Evolutionary conservation across 148 eudicot species (phyloP).

Genomic region (Rhododendron kiyosumense): DNA sequence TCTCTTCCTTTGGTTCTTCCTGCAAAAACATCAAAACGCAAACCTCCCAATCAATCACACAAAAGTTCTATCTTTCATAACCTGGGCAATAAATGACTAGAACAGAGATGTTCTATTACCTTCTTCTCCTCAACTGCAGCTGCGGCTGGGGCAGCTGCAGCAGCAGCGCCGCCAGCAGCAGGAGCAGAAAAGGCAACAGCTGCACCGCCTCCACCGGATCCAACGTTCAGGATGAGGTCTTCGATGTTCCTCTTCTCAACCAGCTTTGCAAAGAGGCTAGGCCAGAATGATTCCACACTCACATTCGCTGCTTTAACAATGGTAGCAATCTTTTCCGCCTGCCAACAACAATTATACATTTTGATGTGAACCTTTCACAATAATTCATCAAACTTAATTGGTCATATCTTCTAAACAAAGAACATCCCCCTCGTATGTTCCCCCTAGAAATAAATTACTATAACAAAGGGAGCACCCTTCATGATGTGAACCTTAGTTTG

Average conservation of each 20-base stretch:
- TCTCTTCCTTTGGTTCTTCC: constrained; percentile 28
- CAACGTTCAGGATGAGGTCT: constrained; percentile 7
- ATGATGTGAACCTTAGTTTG: background rate
- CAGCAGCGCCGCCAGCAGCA: background rate
- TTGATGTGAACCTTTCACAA: background rate
- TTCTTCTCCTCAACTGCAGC: constrained; percentile 12
- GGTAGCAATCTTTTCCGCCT: constrained; percentile 13
- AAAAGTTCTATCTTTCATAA: background rate
- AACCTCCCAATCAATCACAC: background rate
- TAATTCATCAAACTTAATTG: background rate
- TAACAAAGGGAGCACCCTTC: background rate
- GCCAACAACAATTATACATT: background rate
- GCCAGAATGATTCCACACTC: constrained; percentile 12
- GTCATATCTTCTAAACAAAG: background rate
- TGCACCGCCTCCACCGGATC: background rate
- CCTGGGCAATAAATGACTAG: background rate
- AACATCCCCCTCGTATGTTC: background rate
- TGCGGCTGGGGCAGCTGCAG: background rate
- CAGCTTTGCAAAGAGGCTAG: constrained; percentile 9
- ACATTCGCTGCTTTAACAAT: constrained; percentile 9
- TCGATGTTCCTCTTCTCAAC: constrained; percentile 10
- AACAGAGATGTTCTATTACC: background rate
- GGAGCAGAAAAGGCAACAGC: background rate
- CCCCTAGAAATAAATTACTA: background rate
- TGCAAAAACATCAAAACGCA: background rate